phyloP scores from a whole-genome alignment of 1,284 basidiomycete genomes.

The Peniophora sp. region DNA sequence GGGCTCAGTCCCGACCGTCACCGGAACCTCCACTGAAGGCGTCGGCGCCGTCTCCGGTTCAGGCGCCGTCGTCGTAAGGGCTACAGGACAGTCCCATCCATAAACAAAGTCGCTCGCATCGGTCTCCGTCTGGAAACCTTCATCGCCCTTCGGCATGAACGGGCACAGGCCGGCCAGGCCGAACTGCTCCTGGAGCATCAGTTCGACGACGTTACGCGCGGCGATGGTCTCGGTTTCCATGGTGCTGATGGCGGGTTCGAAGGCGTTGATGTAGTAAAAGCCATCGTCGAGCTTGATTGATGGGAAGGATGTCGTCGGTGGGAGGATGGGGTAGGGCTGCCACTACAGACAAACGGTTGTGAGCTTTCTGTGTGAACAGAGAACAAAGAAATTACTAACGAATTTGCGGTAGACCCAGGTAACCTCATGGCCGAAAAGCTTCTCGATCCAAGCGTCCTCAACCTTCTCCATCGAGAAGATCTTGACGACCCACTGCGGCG shows the following conservation, averaged over 20 bases:
- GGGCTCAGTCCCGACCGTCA: too few species aligned
- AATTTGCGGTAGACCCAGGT: slow-evolving; percentile 82
- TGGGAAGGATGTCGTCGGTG: slow-evolving; percentile 63
- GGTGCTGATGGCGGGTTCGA: slow-evolving; percentile 79
- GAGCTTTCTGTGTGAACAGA: too few species aligned
- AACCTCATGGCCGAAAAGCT: slow-evolving; percentile 60
- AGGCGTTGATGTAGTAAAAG: slow-evolving; percentile 85
- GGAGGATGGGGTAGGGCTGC: slow-evolving; percentile 71
- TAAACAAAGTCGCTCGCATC: slow-evolving; percentile 39
- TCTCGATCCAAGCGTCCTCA: slow-evolving; percentile 60
- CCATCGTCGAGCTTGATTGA: slow-evolving; percentile 69
- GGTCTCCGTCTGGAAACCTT: slow-evolving; percentile 2
- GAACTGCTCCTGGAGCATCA: slow-evolving; percentile 66
- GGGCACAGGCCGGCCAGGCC: slow-evolving; percentile 48
- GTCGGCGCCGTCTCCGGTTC: too few species aligned
- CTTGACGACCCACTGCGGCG: slow-evolving; percentile 61
- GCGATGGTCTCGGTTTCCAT: slow-evolving; percentile 92
- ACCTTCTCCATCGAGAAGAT: slow-evolving; percentile 74
- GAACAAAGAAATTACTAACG: slow-evolving; percentile 31
- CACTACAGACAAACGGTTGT: too few species aligned
- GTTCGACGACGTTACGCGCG: slow-evolving; percentile 76
- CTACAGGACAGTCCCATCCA: slow-evolving; percentile 54
- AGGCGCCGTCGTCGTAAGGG: too few species aligned
- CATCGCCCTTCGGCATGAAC: neutral
- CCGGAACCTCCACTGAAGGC: too few species aligned